Base-by-base conservation (phyloP, 805 yeast genomes). In the Candida yuanshanica region DNA sequence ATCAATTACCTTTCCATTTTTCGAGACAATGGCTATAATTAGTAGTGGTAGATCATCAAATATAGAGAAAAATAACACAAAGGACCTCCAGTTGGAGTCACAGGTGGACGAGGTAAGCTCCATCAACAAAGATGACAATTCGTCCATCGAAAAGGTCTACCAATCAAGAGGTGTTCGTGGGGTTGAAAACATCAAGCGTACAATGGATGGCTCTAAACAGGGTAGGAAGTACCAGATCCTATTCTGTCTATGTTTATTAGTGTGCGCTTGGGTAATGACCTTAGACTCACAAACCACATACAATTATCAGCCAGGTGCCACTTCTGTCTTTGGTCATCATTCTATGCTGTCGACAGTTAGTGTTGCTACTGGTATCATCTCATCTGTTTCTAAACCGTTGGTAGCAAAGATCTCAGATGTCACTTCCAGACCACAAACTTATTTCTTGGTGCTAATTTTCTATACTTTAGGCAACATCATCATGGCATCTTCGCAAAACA, bases 371-470 rank as follows among this genome's bases (percentile, higher is more conserved):
- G 56, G 63, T n/a, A 61, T 69, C 39, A 56, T 68, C 33, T 56
- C 60, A 34, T 64, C 71, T 17, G 65, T 66, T 10, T 54, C 63
- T 3, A 59, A 64, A 38, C 67, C 72, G 4, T 49, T 67, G 17
- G 47, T 69, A 50, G 72, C 71, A 24, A 69, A 66, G 48, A 36
- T 68, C 21, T 58, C 72, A 2, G 72, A 69, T 45, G 58, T 65
- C 24, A 54, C 65, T 29, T 70, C 72, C 4, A 61, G 72, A 45
- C 62, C 67, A n/a, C 55, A 57, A 43, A 65, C 70, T 8, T 66
- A 66, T 38, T 43, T 56, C 12, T 23, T 65, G 18, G 55, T 61
- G 6, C 37, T 67, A 8, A n/a, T 49, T 16, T 38, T 68, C 14
- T 60, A 62, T 41, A 53, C 59, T n/a, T 40, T 64, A 23, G 70